Evolutionary conservation across 1,139 yeast species (phyloP).

Genomic region (Suhomyces kunorum): DNA sequence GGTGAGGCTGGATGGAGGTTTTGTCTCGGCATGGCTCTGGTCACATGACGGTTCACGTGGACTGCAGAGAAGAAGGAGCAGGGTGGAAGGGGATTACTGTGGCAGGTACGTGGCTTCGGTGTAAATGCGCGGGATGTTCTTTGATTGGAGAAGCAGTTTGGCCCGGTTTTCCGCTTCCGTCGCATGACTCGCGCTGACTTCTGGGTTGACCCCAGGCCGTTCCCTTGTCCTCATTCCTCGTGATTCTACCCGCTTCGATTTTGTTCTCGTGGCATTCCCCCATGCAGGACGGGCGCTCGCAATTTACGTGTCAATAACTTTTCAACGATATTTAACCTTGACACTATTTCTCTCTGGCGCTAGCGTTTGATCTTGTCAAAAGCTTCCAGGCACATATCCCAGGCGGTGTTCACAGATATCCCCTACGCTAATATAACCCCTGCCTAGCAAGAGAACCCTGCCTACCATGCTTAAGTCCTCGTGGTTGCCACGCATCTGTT

Average conservation of each 20-base stretch:
- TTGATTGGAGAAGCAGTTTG: no score
- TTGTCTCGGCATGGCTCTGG: no score
- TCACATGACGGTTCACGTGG: constrained; percentile 4
- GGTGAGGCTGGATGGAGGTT: constrained; percentile 1
- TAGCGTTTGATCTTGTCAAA: constrained; percentile 6
- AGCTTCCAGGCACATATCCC: constrained; percentile 1
- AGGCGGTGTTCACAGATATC: neutral
- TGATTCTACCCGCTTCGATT: constrained; percentile 7
- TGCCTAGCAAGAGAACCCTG: neutral
- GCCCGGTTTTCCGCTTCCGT: no score
- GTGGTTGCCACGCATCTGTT: constrained; percentile 23
- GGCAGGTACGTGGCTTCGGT: no score
- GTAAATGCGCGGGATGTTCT: no score
- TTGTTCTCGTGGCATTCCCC: constrained; percentile 13
- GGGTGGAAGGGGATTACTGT: no score
- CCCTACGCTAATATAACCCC: constrained; percentile 1
- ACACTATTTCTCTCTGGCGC: neutral
- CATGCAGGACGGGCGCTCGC: constrained; percentile 9
- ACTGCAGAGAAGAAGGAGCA: no score
- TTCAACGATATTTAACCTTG: constrained; percentile 9
- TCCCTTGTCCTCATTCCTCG: neutral
- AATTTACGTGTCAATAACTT: constrained; percentile 15
- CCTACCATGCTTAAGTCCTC: constrained; percentile 16
- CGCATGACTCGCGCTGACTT: no score
- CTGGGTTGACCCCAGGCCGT: neutral